A percentile compares a stretch with the other conserved stretches of the same genome.
Evolutionary conservation across 441 rosid genomes (phyloP).

Genomic region (Gossypium davidsonii): DNA sequence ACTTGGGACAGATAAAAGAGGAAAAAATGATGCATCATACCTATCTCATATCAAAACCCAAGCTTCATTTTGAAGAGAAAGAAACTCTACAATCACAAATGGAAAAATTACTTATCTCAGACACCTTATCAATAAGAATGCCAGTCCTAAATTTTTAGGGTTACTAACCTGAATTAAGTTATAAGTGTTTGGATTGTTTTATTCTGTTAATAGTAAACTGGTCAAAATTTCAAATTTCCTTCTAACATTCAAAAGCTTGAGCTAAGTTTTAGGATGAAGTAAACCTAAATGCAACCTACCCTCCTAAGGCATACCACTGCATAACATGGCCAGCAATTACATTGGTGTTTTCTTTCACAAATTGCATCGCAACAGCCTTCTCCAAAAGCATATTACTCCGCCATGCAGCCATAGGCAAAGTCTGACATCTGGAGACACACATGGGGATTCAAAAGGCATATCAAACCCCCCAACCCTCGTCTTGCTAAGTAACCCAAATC

Average conservation of each 20-base stretch:
- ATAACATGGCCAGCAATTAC: neutral
- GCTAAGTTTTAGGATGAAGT: neutral
- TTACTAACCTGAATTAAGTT: neutral
- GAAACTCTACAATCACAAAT: neutral
- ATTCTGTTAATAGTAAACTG: neutral
- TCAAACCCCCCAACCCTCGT: neutral
- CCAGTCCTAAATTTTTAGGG: neutral
- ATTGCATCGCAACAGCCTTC: neutral
- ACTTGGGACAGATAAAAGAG: conserved; percentile 12
- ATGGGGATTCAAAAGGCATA: neutral
- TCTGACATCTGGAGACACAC: conserved; percentile 1
- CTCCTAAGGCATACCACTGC: conserved; percentile 3
- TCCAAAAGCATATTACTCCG: neutral
- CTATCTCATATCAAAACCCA: neutral
- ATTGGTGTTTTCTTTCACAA: neutral
- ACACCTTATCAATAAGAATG: neutral
- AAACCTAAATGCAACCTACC: conserved; percentile 1
- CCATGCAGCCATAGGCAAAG: neutral
- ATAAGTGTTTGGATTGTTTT: neutral
- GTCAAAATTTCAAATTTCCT: neutral
- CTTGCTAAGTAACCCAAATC: neutral
- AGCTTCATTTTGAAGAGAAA: neutral
- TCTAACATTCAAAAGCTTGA: neutral
- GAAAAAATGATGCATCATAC: neutral
- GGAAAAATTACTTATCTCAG: neutral